A percentile compares a stretch with the other conserved stretches of the same genome.
Conservation (phyloP, 2,329 filamentous ascomycete genomes). For the Aureobasidium melanogenum region DNA sequence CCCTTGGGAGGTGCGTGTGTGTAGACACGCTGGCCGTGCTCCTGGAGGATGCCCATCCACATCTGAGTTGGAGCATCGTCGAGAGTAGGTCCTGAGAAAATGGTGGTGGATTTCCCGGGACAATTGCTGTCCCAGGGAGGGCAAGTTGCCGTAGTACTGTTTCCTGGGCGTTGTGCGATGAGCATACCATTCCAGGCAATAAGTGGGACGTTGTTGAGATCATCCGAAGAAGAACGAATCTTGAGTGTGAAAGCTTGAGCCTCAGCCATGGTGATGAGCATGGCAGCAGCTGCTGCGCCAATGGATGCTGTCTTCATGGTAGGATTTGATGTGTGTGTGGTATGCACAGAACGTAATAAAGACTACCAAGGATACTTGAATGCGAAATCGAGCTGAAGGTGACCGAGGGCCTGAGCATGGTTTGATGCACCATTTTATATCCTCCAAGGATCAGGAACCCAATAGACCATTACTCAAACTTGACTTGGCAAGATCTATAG, state of each 20-base stretch:
- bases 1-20: neutral
- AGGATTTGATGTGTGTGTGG: neutral
- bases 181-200: neutral
- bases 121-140: neutral
- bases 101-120: neutral
- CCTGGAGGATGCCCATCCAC: neutral
- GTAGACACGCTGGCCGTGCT: neutral
- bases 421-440: neutral
- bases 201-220: neutral
- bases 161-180: neutral
- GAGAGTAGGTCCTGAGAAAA: neutral
- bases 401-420: neutral
- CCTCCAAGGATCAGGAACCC: neutral
- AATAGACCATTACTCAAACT: neutral
- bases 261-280: neutral
- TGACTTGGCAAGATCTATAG: neutral
- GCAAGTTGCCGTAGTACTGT: neutral
- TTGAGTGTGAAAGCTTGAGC: neutral
- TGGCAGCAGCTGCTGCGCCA: neutral
- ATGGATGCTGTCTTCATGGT: neutral
- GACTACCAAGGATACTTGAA: neutral
- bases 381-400: neutral
- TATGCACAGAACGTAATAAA: neutral
- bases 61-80: neutral
- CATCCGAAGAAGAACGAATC: neutral